Base-by-base conservation (phyloP, 352 stramenopile genomes). In the Globisporangium spinosum region DNA sequence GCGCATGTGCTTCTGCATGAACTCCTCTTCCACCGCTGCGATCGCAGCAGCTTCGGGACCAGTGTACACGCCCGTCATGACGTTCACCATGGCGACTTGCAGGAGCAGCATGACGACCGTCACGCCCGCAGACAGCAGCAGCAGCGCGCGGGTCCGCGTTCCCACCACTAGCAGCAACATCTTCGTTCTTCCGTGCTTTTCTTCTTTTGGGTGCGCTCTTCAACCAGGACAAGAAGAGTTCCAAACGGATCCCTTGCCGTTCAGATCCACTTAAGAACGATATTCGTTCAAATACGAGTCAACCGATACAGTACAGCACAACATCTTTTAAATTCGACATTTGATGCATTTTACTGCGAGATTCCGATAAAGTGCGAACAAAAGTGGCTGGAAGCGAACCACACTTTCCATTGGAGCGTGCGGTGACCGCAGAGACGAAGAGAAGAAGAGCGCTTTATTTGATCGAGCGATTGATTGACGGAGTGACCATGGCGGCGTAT, bases 401-500 rank as follows among this genome's bases (percentile, higher is more conserved):
- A 78, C 70, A 76, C 54, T 51, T 27, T 47, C 23, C 55, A 23
- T 32, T 58, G 53, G 53, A 58, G 53, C 25, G n/a, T 56, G 25
- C 53, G 17, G 22, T 38, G 22, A 34, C 40, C 13, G 38, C 25
- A 38, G 49, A 35, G 43, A 58, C 35, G 9, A 67, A 58, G 51
- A 35, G 43, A 58, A 25, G 13, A 66, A 58, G 25, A 57, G 45
- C 20, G 51, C 51, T 20, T 34, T 34, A 32, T 32, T 32, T 20
- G 25, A 51, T 27, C 2, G 38, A 56, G 34, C 25, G 20, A 70
- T 8, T 56, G 49, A 60, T 27, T 40, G 38, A 54, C 35, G 35
- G 58, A 55, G 17, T 34, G 29, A 70, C 25, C 22, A 92, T 82
- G 78, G 82, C 83, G 73, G 74, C 76, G 66, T 90, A 84, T 76